Percentiles rank a stretch among this genome's conserved stretches.
These are phyloP conservation scores for Alternaria ventricosa DNA, from an alignment of 2,329 filamentous ascomycete genomes.

Conservation along the genomic window DNA sequence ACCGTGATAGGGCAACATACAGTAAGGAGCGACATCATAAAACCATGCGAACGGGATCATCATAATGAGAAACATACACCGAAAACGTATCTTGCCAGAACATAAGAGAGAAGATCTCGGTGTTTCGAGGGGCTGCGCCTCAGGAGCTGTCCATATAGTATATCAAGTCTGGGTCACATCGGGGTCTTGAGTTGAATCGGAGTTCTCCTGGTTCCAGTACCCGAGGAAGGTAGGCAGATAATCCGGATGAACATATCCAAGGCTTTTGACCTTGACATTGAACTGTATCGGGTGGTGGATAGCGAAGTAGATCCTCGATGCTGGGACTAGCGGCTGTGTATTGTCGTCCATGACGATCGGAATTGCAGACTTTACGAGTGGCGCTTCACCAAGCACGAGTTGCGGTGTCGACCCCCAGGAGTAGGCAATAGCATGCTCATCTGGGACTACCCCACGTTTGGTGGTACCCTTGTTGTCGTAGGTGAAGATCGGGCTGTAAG, in stretches of 20 bases:
- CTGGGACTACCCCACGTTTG: background rate
- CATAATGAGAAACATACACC: too few relatives aligned
- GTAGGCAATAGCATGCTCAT: slow-evolving; percentile 6
- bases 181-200: background rate
- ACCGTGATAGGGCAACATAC: too few relatives aligned
- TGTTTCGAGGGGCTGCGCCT: background rate
- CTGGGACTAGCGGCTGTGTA: too few relatives aligned
- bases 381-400: background rate
- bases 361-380: background rate
- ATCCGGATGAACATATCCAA: background rate
- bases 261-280: slow-evolving; percentile 7
- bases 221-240: background rate
- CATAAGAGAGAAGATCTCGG: background rate
- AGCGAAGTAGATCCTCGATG: slow-evolving; percentile 4
- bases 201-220: slow-evolving; percentile 3
- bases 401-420: background rate
- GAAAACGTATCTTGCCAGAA: background rate
- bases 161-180: background rate
- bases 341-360: background rate
- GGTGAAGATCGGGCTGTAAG: slow-evolving; percentile 1
- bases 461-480: background rate
- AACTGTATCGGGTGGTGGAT: slow-evolving; percentile 9
- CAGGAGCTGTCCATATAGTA: background rate
- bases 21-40: too few relatives aligned
- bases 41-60: too few relatives aligned